A percentile compares a stretch with the other conserved stretches of the same genome.
phyloP scores from a whole-genome alignment of 2,329 filamentous ascomycete genomes.

The Penicillium sp. region DNA sequence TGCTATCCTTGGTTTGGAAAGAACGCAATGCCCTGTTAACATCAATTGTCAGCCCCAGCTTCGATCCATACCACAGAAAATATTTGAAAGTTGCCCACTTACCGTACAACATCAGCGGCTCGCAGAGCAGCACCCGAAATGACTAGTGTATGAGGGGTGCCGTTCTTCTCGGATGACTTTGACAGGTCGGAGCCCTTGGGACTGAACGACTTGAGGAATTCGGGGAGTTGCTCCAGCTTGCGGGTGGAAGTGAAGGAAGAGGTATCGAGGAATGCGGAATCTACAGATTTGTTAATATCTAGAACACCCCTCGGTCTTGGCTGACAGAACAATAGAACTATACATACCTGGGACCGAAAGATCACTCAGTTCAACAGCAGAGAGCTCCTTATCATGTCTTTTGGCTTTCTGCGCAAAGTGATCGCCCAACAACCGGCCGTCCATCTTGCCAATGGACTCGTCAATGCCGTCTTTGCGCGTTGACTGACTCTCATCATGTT shows the following conservation, averaged over 20 bases:
- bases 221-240: slow-evolving; percentile 70
- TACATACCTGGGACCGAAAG: slow-evolving; percentile 71
- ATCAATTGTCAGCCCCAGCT: slow-evolving; percentile 8
- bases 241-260: slow-evolving; percentile 69
- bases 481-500: slow-evolving; percentile 30
- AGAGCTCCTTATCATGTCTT: slow-evolving; percentile 77
- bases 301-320: not conserved
- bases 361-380: slow-evolving; percentile 79
- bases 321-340: not conserved
- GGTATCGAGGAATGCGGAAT: slow-evolving; percentile 74
- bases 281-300: slow-evolving; percentile 44
- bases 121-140: slow-evolving; percentile 81
- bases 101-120: slow-evolving; percentile 80
- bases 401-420: slow-evolving; percentile 77
- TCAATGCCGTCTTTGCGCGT: slow-evolving; percentile 70
- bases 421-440: slow-evolving; percentile 78
- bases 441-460: slow-evolving; percentile 76
- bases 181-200: slow-evolving; percentile 60
- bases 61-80: not conserved
- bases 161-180: slow-evolving; percentile 66
- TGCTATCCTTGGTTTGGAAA: slow-evolving; percentile 74
- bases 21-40: slow-evolving; percentile 64
- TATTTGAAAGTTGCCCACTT: slow-evolving; percentile 22
- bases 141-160: slow-evolving; percentile 80
- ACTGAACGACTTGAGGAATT: slow-evolving; percentile 67